Evolutionary conservation across 306 rosid species (phyloP).

Genomic region (Acacia confusa): DNA sequence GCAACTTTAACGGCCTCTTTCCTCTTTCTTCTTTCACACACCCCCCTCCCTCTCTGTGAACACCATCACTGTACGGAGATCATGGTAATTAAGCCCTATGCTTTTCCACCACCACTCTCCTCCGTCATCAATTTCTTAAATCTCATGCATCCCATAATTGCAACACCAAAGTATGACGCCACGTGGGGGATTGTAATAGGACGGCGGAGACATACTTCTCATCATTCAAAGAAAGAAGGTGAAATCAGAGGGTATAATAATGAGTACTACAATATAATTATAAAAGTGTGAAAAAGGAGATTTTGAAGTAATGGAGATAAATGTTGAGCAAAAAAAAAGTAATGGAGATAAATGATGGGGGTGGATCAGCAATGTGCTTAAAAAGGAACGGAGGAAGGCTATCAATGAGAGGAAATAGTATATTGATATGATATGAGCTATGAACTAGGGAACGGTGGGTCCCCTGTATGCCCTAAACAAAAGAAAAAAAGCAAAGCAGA

Average conservation of each 20-base stretch:
- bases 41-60: background rate
- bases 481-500: background rate
- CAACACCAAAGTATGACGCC: conserved; percentile 22
- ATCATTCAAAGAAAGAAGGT: conserved; percentile 16
- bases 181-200: conserved; percentile 41
- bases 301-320: background rate
- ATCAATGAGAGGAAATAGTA: background rate
- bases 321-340: too few species aligned
- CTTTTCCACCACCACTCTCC: background rate
- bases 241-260: background rate
- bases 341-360: background rate
- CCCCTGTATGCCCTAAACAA: background rate
- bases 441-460: background rate
- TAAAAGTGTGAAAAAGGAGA: conserved; percentile 6
- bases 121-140: background rate
- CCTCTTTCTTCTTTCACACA: conserved; percentile 16
- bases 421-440: background rate
- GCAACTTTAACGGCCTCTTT: conserved; percentile 62
- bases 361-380: background rate
- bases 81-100: background rate
- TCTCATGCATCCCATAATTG: conserved; percentile 45
- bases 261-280: background rate
- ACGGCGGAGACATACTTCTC: conserved; percentile 35
- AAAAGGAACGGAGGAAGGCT: background rate
- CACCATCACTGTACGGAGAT: conserved; percentile 13